Evolutionary conservation across 768 basidiomycete species (phyloP).

Genomic region (Hydnomerulius pinastri): DNA sequence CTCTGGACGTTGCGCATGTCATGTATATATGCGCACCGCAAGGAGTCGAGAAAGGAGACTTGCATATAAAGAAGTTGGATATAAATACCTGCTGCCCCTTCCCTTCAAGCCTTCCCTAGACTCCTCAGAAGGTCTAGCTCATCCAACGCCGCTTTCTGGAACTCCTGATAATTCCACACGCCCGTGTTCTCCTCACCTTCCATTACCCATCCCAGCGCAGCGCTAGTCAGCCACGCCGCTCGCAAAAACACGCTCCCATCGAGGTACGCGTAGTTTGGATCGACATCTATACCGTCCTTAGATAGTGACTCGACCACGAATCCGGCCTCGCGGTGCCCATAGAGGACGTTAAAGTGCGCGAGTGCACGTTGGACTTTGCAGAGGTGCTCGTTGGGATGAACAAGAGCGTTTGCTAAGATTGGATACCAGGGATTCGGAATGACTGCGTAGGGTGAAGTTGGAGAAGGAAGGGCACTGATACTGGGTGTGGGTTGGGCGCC

Average conservation of each 20-base stretch:
- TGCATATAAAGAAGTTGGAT: too few relatives aligned
- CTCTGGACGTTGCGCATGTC: too few relatives aligned
- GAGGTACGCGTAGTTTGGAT: slow-evolving; percentile 47
- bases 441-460: slow-evolving; percentile 35
- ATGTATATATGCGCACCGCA: too few relatives aligned
- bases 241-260: slow-evolving; percentile 70
- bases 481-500: slow-evolving; percentile 22
- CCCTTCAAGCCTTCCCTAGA: slow-evolving; percentile 18
- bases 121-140: slow-evolving; percentile 23
- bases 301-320: slow-evolving; percentile 30
- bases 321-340: slow-evolving; percentile 41
- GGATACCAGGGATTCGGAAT: slow-evolving; percentile 62
- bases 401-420: slow-evolving; percentile 51
- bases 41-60: too few relatives aligned
- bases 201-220: slow-evolving; percentile 42
- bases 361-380: slow-evolving; percentile 53
- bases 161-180: slow-evolving; percentile 32
- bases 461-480: slow-evolving; percentile 27
- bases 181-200: slow-evolving; percentile 37
- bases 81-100: too few relatives aligned
- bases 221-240: slow-evolving; percentile 52
- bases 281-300: slow-evolving; percentile 32
- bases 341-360: slow-evolving; percentile 45
- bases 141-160: slow-evolving; percentile 26
- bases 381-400: slow-evolving; percentile 60